A percentile compares a stretch with the other conserved stretches of the same genome.
Evolutionary conservation across 139 green algal species (phyloP).

Genomic region (Chlorella sp.): DNA sequence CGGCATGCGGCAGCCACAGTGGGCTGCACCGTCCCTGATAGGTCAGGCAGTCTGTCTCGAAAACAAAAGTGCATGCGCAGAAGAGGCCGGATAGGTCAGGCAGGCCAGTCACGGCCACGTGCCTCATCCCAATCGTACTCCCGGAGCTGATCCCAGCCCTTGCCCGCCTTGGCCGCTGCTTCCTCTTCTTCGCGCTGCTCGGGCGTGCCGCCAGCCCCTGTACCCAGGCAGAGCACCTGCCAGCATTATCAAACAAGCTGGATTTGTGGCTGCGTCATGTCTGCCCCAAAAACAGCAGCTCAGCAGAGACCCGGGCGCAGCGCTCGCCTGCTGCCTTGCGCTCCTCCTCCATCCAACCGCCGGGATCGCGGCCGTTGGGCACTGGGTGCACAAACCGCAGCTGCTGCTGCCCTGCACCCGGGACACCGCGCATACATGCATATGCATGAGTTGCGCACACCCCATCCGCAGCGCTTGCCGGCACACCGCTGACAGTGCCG

Average conservation of each 20-base stretch:
- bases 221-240: too few relatives aligned
- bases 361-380: not conserved
- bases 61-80: not conserved
- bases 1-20: too few relatives aligned
- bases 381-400: constrained; percentile 8
- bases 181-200: not conserved
- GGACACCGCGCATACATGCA: not conserved
- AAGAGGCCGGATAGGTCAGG: not conserved
- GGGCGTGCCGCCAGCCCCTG: not conserved
- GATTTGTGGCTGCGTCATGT: too few relatives aligned
- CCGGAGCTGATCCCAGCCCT: not conserved
- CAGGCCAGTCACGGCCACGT: not conserved
- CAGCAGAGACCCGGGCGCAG: not conserved
- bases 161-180: not conserved
- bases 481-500: too few relatives aligned
- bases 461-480: too few relatives aligned
- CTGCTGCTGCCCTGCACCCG: not conserved
- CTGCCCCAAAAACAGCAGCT: too few relatives aligned
- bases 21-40: too few relatives aligned
- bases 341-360: constrained; percentile 2
- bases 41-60: not conserved
- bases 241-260: too few relatives aligned
- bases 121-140: not conserved
- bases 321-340: not conserved
- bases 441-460: not conserved